phyloP scores from a whole-genome alignment of 371 early-diverging fungal species.

The Dinochytrium kinnereticum region DNA sequence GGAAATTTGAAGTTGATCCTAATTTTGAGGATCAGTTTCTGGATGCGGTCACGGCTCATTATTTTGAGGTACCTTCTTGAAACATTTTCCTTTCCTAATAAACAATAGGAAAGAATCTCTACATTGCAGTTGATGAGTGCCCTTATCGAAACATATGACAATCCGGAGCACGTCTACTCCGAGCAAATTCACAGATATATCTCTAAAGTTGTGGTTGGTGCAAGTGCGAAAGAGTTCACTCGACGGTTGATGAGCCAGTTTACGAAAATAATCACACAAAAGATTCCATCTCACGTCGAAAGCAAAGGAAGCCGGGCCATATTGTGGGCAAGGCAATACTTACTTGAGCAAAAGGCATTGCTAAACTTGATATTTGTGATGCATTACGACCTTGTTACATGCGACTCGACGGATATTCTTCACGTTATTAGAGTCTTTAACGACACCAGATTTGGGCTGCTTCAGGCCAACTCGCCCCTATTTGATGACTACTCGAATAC shows the following conservation, averaged over 20 bases:
- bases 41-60: conserved; percentile 30
- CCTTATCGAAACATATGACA: conserved; percentile 32
- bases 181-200: conserved; percentile 14
- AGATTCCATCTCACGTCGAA: conserved; percentile 33
- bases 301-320: conserved; percentile 13
- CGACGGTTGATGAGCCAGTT: conserved; percentile 23
- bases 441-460: conserved; percentile 27
- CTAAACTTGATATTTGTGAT: conserved; percentile 45
- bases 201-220: not conserved
- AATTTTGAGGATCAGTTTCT: conserved; percentile 23
- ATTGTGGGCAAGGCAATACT: conserved; percentile 37
- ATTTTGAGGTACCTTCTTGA: conserved; percentile 27
- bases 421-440: conserved; percentile 23
- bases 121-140: conserved; percentile 27
- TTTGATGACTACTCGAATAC: conserved; percentile 36
- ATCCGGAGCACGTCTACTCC: conserved; percentile 34
- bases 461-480: conserved; percentile 39
- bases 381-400: conserved; percentile 29
- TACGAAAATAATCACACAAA: not conserved
- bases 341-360: conserved; percentile 39
- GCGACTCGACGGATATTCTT: conserved; percentile 14
- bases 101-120: conserved; percentile 32
- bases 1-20: not conserved
- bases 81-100: not conserved
- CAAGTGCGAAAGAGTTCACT: not conserved